A percentile compares a stretch with the other conserved stretches of the same genome.
Conservation (phyloP, 2,329 filamentous ascomycete genomes). For the Lanzia echinophila region DNA sequence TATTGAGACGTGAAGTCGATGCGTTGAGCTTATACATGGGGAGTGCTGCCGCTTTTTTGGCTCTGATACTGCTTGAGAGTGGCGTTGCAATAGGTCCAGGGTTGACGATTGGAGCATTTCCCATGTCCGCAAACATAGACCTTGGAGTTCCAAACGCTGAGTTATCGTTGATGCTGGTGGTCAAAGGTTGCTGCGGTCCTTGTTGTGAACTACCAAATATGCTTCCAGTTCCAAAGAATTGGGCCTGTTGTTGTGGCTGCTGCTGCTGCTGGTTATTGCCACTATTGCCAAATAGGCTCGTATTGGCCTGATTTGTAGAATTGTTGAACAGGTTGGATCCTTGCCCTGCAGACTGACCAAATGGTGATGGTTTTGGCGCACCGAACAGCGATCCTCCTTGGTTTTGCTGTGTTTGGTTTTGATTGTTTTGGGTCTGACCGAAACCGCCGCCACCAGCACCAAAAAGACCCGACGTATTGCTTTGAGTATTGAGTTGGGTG, state of each 20-base stretch:
- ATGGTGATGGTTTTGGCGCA: constrained; percentile 42
- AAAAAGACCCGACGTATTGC: constrained; percentile 25
- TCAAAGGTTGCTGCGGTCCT: constrained; percentile 56
- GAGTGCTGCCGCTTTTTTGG: constrained; percentile 71
- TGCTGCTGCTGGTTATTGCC: constrained; percentile 27
- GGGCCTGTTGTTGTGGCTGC: constrained; percentile 43
- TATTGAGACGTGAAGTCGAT: constrained; percentile 71
- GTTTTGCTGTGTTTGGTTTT: constrained; percentile 35
- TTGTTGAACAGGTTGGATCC: constrained; percentile 46
- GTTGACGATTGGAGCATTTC: constrained; percentile 55
- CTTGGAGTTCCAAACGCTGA: constrained; percentile 78
- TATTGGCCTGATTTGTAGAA: constrained; percentile 18
- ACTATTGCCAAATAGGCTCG: constrained; percentile 28
- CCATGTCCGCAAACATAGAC: constrained; percentile 73
- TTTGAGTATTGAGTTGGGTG: constrained; percentile 27
- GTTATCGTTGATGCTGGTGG: constrained; percentile 73
- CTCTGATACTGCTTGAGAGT: constrained; percentile 63
- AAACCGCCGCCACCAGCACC: constrained; percentile 13
- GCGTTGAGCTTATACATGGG: constrained; percentile 82
- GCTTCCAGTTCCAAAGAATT: constrained; percentile 51
- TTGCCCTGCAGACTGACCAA: constrained; percentile 25
- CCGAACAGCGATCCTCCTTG: constrained; percentile 42
- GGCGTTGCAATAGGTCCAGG: constrained; percentile 90
- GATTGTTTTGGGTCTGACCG: constrained; percentile 32
- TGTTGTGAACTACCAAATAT: constrained; percentile 53